Conservation (phyloP, 2,329 filamentous ascomycete genomes). For the Lomentospora prolificans region DNA sequence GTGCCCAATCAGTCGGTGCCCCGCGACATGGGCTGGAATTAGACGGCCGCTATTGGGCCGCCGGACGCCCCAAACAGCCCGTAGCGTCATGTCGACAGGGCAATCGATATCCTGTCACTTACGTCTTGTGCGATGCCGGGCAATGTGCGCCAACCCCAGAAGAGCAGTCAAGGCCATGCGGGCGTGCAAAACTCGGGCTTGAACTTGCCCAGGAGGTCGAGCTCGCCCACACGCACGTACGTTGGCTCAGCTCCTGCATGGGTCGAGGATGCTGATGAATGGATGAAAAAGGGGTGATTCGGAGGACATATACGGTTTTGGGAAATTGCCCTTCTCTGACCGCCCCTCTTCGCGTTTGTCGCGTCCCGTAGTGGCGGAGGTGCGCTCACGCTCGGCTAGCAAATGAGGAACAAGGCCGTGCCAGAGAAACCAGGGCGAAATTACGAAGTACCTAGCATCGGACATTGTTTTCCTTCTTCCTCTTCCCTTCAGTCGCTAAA, state of each 20-base stretch:
- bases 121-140: neutral
- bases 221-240: too few relatives aligned
- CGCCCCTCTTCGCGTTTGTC: neutral
- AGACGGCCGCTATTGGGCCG: neutral
- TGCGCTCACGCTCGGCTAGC: neutral
- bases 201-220: too few relatives aligned
- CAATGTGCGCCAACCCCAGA: neutral
- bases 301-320: neutral
- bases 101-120: neutral
- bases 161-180: neutral
- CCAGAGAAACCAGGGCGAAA: too few relatives aligned
- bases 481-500: too few relatives aligned
- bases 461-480: too few relatives aligned
- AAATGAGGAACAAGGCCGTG: neutral
- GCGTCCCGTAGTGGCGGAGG: neutral
- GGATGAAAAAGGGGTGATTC: neutral
- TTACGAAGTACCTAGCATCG: too few relatives aligned
- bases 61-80: neutral
- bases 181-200: neutral
- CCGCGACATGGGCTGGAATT: neutral
- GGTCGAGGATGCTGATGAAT: neutral
- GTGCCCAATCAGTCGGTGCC: constrained; percentile 1
- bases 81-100: neutral
- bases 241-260: neutral
- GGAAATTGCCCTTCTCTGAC: neutral